Base-by-base conservation (phyloP, 1,139 yeast species). In the Kazachstania sp. region DNA sequence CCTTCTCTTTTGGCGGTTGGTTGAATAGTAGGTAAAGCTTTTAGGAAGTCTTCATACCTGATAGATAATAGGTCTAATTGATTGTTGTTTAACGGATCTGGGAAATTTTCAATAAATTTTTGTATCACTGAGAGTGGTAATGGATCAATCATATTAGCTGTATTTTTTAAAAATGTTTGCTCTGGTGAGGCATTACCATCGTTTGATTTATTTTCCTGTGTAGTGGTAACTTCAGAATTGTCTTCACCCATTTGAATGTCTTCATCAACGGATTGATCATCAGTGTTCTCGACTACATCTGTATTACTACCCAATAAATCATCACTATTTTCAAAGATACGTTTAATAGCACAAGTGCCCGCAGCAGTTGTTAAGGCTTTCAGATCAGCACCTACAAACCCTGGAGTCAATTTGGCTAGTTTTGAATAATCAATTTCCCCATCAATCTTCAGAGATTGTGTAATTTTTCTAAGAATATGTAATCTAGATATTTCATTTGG, bases 1-100 rank as follows among this genome's bases (percentile, higher is more conserved):
- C 98, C 98, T 71, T 92, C 99, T 65, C 99, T 81, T 63, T 90
- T 92, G 2, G 97, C 95, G 0, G 97, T 87, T 13, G 99, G 99
- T 68, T 94, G 98, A 36, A 92, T 85, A 0, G 92, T 81, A 1
- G 98, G 97, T 41, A 92, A 69, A 0, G 97, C 97, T 6, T 77
- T 73, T 40, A 85, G 57, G 62, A 94, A 92, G 64, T 92, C 99
- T 15, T 78, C 81, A 55, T 80, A 82, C 1, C 77, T 81, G 45
- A 92, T 90, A 1, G 83, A 73, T 45, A 92, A 69, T 12, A 88
- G 86, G 13, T 72, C 80, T 32, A 94, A 72, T 62, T 92, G 95
- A 39, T 81, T 83, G 0, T 74, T 71, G 0, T 87, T 78, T 46
- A 92, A 72, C 8, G 96, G 92, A 13, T 81, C 72, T 1, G 97